A percentile compares a stretch with the other conserved stretches of the same genome.
Evolutionary conservation across 495 filamentous ascomycete species (phyloP).

Genomic region (Endocarpon pusillum): DNA sequence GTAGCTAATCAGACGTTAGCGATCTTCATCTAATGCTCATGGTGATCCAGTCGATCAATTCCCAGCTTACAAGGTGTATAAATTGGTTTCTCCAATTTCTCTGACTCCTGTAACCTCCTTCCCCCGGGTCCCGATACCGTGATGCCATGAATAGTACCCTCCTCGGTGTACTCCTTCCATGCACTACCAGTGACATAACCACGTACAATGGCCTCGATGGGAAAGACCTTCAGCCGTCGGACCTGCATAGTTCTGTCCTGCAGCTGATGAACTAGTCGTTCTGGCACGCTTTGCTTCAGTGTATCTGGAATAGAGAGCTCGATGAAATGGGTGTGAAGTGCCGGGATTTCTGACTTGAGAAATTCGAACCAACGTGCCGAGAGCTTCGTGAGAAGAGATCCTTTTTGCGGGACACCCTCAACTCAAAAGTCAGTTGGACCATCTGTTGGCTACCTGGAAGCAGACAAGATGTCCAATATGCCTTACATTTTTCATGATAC

Average conservation of each 20-base stretch:
- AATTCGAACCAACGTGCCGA: conserved; percentile 75
- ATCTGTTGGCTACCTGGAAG: conserved; percentile 2
- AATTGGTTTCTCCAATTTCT: no score
- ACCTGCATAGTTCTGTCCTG: conserved; percentile 69
- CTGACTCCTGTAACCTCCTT: no score
- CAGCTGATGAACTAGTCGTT: conserved; percentile 32
- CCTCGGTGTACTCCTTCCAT: conserved; percentile 63
- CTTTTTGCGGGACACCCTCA: conserved; percentile 70
- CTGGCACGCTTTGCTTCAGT: no score
- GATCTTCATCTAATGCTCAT: no score
- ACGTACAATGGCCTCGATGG: conserved; percentile 82
- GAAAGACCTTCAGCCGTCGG: conserved; percentile 57
- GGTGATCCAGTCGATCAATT: no score
- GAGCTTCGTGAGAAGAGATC: conserved; percentile 65
- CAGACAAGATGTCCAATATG: conserved; percentile 4
- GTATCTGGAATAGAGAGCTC: conserved; percentile 44
- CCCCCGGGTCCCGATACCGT: conserved; percentile 47
- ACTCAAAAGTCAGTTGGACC: conserved; percentile 1
- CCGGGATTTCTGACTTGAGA: conserved; percentile 45
- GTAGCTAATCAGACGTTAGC: no score
- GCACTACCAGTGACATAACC: conserved; percentile 90
- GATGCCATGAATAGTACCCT: conserved; percentile 70
- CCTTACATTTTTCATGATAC: conserved; percentile 67
- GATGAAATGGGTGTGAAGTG: conserved; percentile 61
- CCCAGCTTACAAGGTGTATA: no score